Percentiles rank a stretch among this genome's conserved stretches.
phyloP scores from a whole-genome alignment of 768 basidiomycete genomes.

The Termitomyces sp. region DNA sequence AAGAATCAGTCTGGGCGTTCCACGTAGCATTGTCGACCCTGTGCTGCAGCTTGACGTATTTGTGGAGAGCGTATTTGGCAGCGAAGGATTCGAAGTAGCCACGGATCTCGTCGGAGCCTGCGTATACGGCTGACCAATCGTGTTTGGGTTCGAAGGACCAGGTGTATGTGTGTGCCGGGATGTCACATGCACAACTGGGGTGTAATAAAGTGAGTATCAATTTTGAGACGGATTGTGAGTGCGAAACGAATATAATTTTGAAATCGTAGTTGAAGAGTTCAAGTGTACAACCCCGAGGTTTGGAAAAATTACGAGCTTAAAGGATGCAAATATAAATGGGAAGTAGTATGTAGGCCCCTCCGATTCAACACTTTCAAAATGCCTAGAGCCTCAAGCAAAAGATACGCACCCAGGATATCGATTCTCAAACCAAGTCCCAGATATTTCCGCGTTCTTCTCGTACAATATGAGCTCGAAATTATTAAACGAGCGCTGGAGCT shows the following conservation, averaged over 20 bases:
- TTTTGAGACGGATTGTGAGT: neutral
- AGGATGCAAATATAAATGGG: neutral
- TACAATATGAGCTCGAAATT: conserved; percentile 26
- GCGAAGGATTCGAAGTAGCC: conserved; percentile 25
- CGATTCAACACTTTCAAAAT: too few relatives aligned
- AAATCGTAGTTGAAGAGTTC: too few relatives aligned
- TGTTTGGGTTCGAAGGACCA: conserved; percentile 28
- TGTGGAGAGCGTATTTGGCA: conserved; percentile 24
- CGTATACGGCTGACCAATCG: conserved; percentile 28
- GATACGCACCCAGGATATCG: conserved; percentile 26
- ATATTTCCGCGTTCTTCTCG: conserved; percentile 27
- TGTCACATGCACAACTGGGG: conserved; percentile 26
- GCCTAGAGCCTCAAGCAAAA: neutral
- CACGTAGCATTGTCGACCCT: conserved; percentile 24
- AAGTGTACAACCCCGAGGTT: neutral
- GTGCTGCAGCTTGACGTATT: conserved; percentile 25
- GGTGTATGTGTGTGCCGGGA: conserved; percentile 26
- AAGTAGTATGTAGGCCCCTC: too few relatives aligned
- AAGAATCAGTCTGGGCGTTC: conserved; percentile 20
- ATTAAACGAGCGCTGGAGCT: conserved; percentile 28
- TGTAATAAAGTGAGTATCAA: neutral
- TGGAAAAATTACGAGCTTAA: too few relatives aligned
- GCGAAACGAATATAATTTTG: neutral
- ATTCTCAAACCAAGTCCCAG: conserved; percentile 32
- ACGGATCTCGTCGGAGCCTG: conserved; percentile 23